Evolutionary conservation across 768 basidiomycete genomes (phyloP).

Genomic region (Panus rudis): DNA sequence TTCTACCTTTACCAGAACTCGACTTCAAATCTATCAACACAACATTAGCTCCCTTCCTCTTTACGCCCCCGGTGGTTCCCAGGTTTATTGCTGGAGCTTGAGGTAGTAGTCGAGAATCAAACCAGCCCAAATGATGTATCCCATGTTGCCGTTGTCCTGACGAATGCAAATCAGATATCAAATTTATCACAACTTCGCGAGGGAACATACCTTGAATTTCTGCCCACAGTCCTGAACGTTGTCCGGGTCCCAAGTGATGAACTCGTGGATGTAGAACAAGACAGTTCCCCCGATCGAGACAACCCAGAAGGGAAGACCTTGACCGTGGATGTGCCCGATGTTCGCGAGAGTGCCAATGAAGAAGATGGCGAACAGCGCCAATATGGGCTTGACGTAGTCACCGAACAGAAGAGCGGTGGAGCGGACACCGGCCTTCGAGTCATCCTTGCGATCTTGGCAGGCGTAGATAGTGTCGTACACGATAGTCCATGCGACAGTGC

Average conservation of each 20-base stretch:
- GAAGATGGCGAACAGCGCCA: conserved; percentile 40
- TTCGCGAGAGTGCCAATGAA: conserved; percentile 48
- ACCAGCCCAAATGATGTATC: conserved; percentile 9
- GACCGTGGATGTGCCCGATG: conserved; percentile 46
- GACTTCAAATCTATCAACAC: no score
- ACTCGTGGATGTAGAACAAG: conserved; percentile 41
- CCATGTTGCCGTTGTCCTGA: conserved; percentile 14
- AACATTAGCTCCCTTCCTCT: no score
- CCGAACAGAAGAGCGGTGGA: conserved; percentile 75
- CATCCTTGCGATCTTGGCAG: conserved; percentile 73
- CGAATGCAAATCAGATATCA: neutral
- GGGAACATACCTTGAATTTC: conserved; percentile 22
- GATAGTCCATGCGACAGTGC: conserved; percentile 33
- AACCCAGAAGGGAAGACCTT: conserved; percentile 41
- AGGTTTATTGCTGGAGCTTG: no score
- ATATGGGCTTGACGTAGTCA: conserved; percentile 47
- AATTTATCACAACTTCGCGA: neutral
- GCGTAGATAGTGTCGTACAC: conserved; percentile 67
- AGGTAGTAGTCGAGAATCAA: conserved; percentile 9
- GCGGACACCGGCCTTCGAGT: conserved; percentile 63
- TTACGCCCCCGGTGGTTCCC: no score
- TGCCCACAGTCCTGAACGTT: conserved; percentile 41
- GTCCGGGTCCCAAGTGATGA: conserved; percentile 35
- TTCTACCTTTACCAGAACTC: no score
- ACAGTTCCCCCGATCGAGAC: conserved; percentile 40